A percentile compares a stretch with the other conserved stretches of the same genome.
These are phyloP conservation scores for Collybia nuda DNA, from an alignment of 768 basidiomycete species.

Conservation along the genomic window DNA sequence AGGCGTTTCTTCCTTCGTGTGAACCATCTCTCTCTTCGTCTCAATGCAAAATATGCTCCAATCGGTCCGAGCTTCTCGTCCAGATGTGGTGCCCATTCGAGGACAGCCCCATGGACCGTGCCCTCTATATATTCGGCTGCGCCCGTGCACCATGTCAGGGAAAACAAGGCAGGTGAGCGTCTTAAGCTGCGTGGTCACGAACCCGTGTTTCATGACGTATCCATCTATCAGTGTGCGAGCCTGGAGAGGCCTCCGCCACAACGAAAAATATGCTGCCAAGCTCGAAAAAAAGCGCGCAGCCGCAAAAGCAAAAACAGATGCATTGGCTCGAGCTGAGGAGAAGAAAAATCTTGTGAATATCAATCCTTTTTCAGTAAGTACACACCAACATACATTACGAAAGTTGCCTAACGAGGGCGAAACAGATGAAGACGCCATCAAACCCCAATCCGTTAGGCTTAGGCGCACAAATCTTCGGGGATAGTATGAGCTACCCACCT, in stretches of 20 bases:
- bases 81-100: constrained; percentile 93
- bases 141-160: constrained; percentile 67
- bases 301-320: constrained; percentile 34
- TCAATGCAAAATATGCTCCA: constrained; percentile 68
- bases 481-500: constrained; percentile 14
- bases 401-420: constrained; percentile 4
- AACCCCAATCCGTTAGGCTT: constrained; percentile 46
- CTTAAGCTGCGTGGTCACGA: constrained; percentile 13
- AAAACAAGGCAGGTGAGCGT: constrained; percentile 71
- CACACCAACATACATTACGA: background rate
- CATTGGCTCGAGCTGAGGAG: constrained; percentile 28
- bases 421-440: constrained; percentile 22
- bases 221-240: constrained; percentile 62
- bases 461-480: constrained; percentile 69
- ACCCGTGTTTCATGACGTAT: constrained; percentile 4
- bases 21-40: constrained; percentile 65
- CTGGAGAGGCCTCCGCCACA: constrained; percentile 74
- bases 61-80: constrained; percentile 77
- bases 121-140: constrained; percentile 86
- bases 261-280: constrained; percentile 73
- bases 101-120: constrained; percentile 80
- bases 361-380: constrained; percentile 74
- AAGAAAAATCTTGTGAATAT: constrained; percentile 29
- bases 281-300: constrained; percentile 47
- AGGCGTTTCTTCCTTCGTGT: constrained; percentile 72